Evolutionary conservation across 306 rosid species (phyloP), one percentile per base, ranked within the genome.

Genomic region (Acacia acuminata): DNA sequence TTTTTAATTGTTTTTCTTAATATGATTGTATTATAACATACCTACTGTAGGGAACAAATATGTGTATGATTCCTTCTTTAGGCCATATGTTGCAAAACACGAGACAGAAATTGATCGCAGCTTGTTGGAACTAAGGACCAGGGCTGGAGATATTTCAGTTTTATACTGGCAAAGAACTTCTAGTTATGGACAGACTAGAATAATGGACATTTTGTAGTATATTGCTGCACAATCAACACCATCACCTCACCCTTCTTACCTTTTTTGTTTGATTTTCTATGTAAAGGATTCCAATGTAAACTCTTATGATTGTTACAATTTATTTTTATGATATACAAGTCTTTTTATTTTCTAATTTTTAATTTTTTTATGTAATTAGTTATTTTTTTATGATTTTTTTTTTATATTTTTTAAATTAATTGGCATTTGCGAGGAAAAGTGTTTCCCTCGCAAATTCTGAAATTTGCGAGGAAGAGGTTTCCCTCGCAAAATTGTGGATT

Each of bases 31-130:
- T 65, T 67, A 60, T 75, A 25, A 40, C 75, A 53, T 86, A 19
- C 43, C 8, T 90, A 72, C 86, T 63, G 42, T 80, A 96, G 98
- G 99, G 98, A 67, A 92, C 99, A 8, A 86, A 22, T 90, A 94
- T 81, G 98, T 96, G 81, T 96, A 96, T 61, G 94, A 96, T 82
- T 91, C 97, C 77, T 96, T 96, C 93, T 96, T 96, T 77, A 89
- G 86, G 87, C 99, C 99, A 58, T 96, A 92, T 82, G 90, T 96
- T 72, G 90, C 98, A 3, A 96, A 94, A 90, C 98, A 96, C 27
- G 98, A 96, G 88, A 83, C 92, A 56, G 97, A 92, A 47, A 96
- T 96, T 72, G 99, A 96, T 89, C 94, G 94, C 38, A 92, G 72
- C 86, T 88, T 96, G 87, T 79, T 90, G 90, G 99, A 94, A 82